Evolutionary conservation across 1,284 basidiomycete genomes (phyloP).

Genomic region (Fomitopsis schrenkii): DNA sequence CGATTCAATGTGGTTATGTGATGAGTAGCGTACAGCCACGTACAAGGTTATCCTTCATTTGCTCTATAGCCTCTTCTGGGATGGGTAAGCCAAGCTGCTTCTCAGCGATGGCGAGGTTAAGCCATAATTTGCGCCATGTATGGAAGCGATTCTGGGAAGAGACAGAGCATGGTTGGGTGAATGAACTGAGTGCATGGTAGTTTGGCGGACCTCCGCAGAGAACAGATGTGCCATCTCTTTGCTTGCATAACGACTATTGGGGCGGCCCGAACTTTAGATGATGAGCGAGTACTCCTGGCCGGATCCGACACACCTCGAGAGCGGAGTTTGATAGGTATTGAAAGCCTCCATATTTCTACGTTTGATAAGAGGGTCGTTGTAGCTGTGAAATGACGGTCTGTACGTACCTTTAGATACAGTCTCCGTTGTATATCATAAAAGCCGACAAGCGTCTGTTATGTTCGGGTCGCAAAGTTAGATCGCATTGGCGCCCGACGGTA

Average conservation of each 20-base stretch:
- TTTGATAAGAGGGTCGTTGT: not conserved
- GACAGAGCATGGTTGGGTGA: not conserved
- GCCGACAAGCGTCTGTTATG: conserved; percentile 20
- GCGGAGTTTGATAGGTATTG: conserved; percentile 71
- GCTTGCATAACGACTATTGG: conserved; percentile 90
- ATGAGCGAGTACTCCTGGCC: not conserved
- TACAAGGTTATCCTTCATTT: conserved; percentile 92
- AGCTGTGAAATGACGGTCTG: conserved; percentile 38
- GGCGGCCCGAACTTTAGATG: conserved; percentile 4
- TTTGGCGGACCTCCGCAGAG: conserved; percentile 71
- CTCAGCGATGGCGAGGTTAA: conserved; percentile 94
- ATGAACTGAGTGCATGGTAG: too few species aligned
- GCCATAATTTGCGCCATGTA: conserved; percentile 97
- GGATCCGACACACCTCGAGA: conserved; percentile 53
- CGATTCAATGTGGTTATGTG: not conserved
- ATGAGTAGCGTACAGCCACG: conserved; percentile 20
- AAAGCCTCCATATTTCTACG: conserved; percentile 51
- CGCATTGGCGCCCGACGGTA: not conserved
- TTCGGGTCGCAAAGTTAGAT: not conserved
- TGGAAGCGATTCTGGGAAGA: conserved; percentile 81
- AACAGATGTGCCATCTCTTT: conserved; percentile 98
- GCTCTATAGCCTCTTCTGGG: conserved; percentile 85
- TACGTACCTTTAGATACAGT: conserved; percentile 65
- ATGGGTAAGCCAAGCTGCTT: conserved; percentile 94
- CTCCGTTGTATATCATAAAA: conserved; percentile 30